Evolutionary conservation across 192 early-diverging fungal species (phyloP).

Genomic region (Chytriomyces sp.): DNA sequence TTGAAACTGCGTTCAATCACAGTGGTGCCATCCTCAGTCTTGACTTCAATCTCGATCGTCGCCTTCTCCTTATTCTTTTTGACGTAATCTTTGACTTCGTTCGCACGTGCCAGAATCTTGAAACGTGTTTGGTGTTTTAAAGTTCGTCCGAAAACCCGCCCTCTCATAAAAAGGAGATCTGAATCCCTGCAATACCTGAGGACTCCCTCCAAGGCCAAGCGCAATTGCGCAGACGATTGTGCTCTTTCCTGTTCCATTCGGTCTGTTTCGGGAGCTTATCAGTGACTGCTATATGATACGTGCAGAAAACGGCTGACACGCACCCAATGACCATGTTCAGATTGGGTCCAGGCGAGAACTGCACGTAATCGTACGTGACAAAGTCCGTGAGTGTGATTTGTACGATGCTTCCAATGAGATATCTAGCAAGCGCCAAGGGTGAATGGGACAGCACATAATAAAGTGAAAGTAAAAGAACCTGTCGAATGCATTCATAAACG

Average conservation of each 20-base stretch:
- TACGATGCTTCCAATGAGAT: constrained; percentile 67
- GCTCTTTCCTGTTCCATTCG: constrained; percentile 96
- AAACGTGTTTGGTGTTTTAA: not conserved
- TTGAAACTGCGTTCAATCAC: constrained; percentile 45
- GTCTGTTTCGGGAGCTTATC: constrained; percentile 18
- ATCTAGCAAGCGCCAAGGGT: constrained; percentile 17
- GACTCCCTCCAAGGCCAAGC: constrained; percentile 85
- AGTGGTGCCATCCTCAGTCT: constrained; percentile 41
- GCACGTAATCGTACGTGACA: constrained; percentile 91
- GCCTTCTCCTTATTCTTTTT: constrained; percentile 84
- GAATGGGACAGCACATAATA: not conserved
- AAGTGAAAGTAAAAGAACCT: not conserved
- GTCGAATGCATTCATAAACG: not conserved
- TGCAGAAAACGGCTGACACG: not conserved
- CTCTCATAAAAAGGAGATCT: too few relatives aligned
- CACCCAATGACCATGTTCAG: constrained; percentile 84
- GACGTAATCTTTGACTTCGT: constrained; percentile 89
- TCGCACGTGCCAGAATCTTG: constrained; percentile 83
- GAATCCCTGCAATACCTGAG: constrained; percentile 41
- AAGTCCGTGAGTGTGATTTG: constrained; percentile 84
- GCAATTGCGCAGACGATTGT: constrained; percentile 96
- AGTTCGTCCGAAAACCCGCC: not conserved
- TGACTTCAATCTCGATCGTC: constrained; percentile 86
- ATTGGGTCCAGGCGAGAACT: constrained; percentile 86
- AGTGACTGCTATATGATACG: not conserved